These are phyloP conservation scores for Cenococcum geophilum DNA, from an alignment of 495 filamentous ascomycete genomes.

Conservation along the genomic window DNA sequence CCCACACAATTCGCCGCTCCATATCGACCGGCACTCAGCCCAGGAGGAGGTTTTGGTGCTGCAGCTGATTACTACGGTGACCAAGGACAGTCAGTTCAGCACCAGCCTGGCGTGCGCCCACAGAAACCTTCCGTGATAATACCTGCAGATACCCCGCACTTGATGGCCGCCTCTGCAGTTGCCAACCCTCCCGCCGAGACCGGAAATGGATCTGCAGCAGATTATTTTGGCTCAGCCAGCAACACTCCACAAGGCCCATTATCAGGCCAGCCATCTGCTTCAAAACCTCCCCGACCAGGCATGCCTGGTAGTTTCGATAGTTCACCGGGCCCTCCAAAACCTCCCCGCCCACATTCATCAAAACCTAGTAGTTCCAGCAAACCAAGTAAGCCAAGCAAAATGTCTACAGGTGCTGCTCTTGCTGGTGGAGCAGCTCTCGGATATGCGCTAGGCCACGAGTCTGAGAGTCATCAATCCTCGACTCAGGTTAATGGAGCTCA, in stretches of 20 bases:
- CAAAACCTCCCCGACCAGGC: constrained; percentile 14
- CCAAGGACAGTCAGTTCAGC: constrained; percentile 55
- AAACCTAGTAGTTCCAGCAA: constrained; percentile 12
- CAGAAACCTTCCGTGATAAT: constrained; percentile 49
- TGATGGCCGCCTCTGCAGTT: constrained; percentile 32
- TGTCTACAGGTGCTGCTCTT: constrained; percentile 22
- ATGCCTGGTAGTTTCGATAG: constrained; percentile 29
- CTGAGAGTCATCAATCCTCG: constrained; percentile 8
- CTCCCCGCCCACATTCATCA: constrained; percentile 21
- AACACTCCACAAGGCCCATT: not conserved
- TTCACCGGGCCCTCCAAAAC: constrained; percentile 16
- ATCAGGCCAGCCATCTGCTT: not conserved
- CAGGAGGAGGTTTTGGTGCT: constrained; percentile 43
- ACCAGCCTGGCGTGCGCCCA: constrained; percentile 56
- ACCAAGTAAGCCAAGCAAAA: constrained; percentile 23
- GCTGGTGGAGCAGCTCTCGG: constrained; percentile 32
- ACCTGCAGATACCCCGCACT: constrained; percentile 39
- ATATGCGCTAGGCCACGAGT: constrained; percentile 29
- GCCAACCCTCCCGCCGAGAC: constrained; percentile 37
- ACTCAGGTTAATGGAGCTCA: constrained; percentile 18
- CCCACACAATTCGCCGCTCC: constrained; percentile 43
- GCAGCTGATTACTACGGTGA: constrained; percentile 64
- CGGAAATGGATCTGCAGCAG: constrained; percentile 39
- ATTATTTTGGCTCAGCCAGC: constrained; percentile 33
- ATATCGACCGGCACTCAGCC: constrained; percentile 43